Evolutionary conservation across 2,329 filamentous ascomycete genomes (phyloP), one percentile per base, ranked within the genome.

Genomic region (Colletotrichum camelliae): DNA sequence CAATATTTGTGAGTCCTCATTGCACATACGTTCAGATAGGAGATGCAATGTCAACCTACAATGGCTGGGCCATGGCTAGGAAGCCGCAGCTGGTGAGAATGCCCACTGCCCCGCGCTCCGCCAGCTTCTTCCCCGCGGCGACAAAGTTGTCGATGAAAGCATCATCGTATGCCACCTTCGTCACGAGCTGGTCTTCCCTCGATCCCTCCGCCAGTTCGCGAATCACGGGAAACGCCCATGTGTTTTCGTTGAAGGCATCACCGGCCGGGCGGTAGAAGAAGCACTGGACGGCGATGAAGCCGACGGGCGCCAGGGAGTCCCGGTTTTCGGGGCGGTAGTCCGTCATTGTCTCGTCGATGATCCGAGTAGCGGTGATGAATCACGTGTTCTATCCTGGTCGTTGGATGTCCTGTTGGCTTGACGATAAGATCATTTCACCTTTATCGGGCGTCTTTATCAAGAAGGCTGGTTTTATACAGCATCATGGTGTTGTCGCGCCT

Each of bases 11-110:
- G 5, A 52, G 43, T 13, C 18, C n/a, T 52, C n/a, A 21, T 52
- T 52, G 10, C 5, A 1, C 6, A 4, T 7, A 4, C 2, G 1
- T 21, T 13, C n/a, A 48, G 43, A 3, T 4, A 1, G 5, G 43
- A 52, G 1, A 52, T 52, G 10, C 1, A 1, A 52, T 0, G 3
- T 2, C 43, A 1, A 52, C 43, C 1, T 13, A 52, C 43, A 52
- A 52, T 21, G 43, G 43, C 43, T 52, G 43, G 12, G 43, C 43
- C 43, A 52, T 52, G 43, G 43, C 43, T 13, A 52, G 1, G 43
- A 52, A 52, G 43, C 43, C 43, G 5, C 43, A 52, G 10, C n/a
- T 52, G 6, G 43, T 52, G 1, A 52, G n/a, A 2, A 52, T 52
- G 6, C 43, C 43, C 10, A 52, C 43, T 10, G 43, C 43, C 43